Base-by-base conservation (phyloP, 352 stramenopile species). In the Bremia lactucae region DNA sequence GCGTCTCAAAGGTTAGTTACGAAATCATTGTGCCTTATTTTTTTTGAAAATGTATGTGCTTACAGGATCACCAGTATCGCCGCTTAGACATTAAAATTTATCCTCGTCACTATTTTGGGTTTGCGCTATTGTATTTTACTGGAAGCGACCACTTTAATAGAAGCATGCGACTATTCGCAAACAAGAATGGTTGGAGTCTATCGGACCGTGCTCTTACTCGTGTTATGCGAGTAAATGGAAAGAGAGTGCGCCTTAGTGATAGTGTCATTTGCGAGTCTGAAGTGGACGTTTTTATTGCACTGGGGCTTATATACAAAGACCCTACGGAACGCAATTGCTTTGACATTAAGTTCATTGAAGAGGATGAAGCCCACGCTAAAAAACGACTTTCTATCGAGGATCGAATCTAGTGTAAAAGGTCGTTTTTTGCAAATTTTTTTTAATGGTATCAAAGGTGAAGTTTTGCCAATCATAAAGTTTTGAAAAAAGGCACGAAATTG, bases 141-240 rank as follows among this genome's bases (percentile, higher is more conserved):
- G 83, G 84, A 18, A 95, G 78, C 46, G 83, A 95, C 46, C 81
- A 95, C 31, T 96, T 95, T 44, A 96, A 96, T 52, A 64, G 65
- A 24, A 91, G 74, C 21, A 89, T 95, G 72, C 57, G 81, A 10
- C 59, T 84, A 0, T 92, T 73, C 57, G 78, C 78, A 2, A 79
- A 74, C 36, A 85, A 82, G 26, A 87, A 87, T 29, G 81, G 76
- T 11, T 87, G 68, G 62, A 86, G 54, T 38, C 57, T 88, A 2
- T 89, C 76, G 5, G 74, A 92, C 31, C 72, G 63, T 6, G 63
- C 48, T 13, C 59, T 92, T 13, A 86, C 77, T 51, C 74, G 59
- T 6, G 66, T 84, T 18, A 52, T 79, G 41, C 63, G 71, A 10
- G 49, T 62, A 23, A 82, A 80, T 33, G 69, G 66, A 23, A 58